A percentile compares a stretch with the other conserved stretches of the same genome.
Conservation (phyloP, 441 rosid genomes). For the Raphanus hybrid region DNA sequence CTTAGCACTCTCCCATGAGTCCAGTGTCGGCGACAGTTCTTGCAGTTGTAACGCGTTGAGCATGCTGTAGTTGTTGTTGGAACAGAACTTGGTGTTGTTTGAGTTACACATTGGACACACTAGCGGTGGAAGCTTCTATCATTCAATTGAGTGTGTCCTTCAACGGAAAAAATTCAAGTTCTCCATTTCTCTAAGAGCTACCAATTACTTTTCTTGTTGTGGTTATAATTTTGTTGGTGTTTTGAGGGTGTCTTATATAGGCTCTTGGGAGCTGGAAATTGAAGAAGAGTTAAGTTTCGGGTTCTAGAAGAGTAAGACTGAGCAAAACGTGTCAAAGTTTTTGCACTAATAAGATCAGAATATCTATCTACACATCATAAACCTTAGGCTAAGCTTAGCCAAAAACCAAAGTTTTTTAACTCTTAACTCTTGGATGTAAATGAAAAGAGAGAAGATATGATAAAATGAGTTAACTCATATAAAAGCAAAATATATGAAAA, state of each 20-base stretch:
- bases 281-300: neutral
- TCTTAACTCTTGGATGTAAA: slow-evolving; percentile 16
- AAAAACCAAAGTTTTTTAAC: neutral
- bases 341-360: slow-evolving; percentile 9
- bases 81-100: slow-evolving; percentile 72
- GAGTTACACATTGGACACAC: slow-evolving; percentile 79
- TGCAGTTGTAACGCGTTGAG: slow-evolving; percentile 86
- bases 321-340: slow-evolving; percentile 19
- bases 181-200: slow-evolving; percentile 21
- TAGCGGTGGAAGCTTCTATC: slow-evolving; percentile 39
- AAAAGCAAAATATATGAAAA: neutral
- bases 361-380: slow-evolving; percentile 8
- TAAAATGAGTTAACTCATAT: neutral
- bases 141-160: neutral
- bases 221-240: slow-evolving; percentile 23
- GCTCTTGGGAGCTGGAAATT: neutral
- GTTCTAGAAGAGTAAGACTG: neutral
- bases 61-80: slow-evolving; percentile 76
- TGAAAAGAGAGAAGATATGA: slow-evolving; percentile 4
- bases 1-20: slow-evolving; percentile 69
- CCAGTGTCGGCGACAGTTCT: slow-evolving; percentile 78
- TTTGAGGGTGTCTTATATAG: slow-evolving; percentile 28
- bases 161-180: neutral
- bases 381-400: slow-evolving; percentile 10
- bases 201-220: slow-evolving; percentile 32